Conservation (phyloP, 805 yeast species). For the Yamadazyma nakazawae region DNA sequence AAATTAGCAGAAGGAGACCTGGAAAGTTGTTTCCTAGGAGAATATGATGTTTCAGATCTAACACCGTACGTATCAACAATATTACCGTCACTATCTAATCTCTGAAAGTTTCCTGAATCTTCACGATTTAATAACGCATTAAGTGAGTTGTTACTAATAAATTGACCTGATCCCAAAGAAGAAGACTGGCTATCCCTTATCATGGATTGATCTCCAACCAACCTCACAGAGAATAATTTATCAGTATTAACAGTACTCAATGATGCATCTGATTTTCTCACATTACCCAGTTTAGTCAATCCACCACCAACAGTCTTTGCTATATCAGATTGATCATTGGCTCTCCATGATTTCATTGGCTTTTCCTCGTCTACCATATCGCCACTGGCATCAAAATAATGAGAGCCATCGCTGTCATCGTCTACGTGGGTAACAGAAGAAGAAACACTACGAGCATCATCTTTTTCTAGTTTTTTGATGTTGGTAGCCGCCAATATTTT, state of each 20-base stretch:
- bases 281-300: constrained; percentile 34
- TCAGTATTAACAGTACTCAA: constrained; percentile 83
- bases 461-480: constrained; percentile 14
- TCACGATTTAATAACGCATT: constrained; percentile 25
- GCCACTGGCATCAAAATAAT: constrained; percentile 30
- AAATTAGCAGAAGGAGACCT: constrained; percentile 25
- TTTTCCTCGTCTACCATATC: constrained; percentile 29
- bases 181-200: constrained; percentile 30
- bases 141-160: constrained; percentile 24
- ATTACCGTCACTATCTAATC: constrained; percentile 46
- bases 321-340: constrained; percentile 31
- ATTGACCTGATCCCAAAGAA: constrained; percentile 24
- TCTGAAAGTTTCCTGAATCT: constrained; percentile 36
- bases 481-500: constrained; percentile 12
- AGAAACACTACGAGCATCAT: constrained; percentile 28
- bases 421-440: constrained; percentile 57
- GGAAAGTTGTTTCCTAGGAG: constrained; percentile 16
- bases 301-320: constrained; percentile 14
- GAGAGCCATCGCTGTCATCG: constrained; percentile 20
- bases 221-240: constrained; percentile 72
- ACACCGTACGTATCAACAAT: constrained; percentile 22
- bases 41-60: constrained; percentile 3
- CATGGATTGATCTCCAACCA: constrained; percentile 55
- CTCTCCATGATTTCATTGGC: constrained; percentile 44
- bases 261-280: constrained; percentile 71